Percentiles rank a stretch among this genome's conserved stretches.
phyloP scores from a whole-genome alignment of 1,284 basidiomycete genomes.

The Trichosporon ovoides region DNA sequence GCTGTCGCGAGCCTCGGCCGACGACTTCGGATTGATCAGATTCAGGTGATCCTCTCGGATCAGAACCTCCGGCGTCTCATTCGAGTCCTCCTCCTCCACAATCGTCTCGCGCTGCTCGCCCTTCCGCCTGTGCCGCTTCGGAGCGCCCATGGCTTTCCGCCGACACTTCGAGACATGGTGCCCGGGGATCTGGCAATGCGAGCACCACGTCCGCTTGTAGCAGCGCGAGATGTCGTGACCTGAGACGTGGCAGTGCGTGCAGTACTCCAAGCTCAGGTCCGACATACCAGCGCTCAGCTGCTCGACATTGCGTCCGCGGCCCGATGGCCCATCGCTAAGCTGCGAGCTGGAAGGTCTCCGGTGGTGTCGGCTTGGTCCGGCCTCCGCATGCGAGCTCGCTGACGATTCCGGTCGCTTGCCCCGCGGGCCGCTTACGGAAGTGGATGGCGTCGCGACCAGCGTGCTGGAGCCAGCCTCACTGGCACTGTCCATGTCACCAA shows the following conservation, averaged over 20 bases:
- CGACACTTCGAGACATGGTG: not conserved
- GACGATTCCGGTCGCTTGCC: not conserved
- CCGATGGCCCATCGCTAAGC: not conserved
- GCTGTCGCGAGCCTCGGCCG: not conserved
- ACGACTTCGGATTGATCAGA: not conserved
- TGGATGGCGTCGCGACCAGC: not conserved
- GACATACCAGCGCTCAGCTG: not conserved
- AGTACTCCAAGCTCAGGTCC: not conserved
- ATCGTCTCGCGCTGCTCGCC: constrained; percentile 1
- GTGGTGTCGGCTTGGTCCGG: not conserved
- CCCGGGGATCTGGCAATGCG: not conserved
- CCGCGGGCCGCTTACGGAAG: not conserved
- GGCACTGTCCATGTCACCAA: not conserved
- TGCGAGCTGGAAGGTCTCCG: not conserved
- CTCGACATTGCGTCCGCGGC: not conserved
- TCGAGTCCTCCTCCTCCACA: not conserved
- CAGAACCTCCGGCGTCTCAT: not conserved
- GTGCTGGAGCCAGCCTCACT: not conserved
- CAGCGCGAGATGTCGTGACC: not conserved
- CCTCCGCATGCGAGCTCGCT: not conserved
- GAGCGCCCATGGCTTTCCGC: not conserved
- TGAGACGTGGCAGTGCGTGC: not conserved
- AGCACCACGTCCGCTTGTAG: constrained; percentile 1
- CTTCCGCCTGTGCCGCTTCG: not conserved
- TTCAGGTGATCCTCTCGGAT: not conserved